Evolutionary conservation across 768 basidiomycete species (phyloP), one percentile per base, ranked within the genome.

Genomic region (Tubosaeta brunneosetosa): DNA sequence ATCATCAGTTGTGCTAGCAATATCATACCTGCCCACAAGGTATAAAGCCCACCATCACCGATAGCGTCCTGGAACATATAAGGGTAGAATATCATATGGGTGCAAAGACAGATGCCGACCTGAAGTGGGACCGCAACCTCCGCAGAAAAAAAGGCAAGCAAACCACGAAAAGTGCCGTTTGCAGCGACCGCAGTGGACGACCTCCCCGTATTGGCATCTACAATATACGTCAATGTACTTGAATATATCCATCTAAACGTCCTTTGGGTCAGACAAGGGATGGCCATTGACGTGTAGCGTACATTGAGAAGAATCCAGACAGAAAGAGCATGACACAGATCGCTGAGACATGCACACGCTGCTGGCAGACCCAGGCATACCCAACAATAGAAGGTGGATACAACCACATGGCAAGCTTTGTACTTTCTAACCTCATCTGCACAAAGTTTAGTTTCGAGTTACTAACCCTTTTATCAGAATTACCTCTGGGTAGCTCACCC

Each of bases 1-100:
- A 88, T 74, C 37, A 87, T 71, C 10, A 76, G 49, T 36, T 82
- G 79, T 11, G 76, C 74, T 10, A 85, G 36, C 1, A 79, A 55
- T 65, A 89, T 69, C 8, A 92, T 33, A 0, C 80, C 77, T 0
- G 76, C 74, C 73, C 81, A 87, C 4, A 92, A 67, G 0, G 86
- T 85, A 61, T 91, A 94, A 48, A 87, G 72, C 59, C 91, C 79
- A 62, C 90, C 91, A 57, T 93, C 91, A 0, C 91, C 91, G 17
- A 93, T 77, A 2, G 79, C 72, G 52, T 85, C 77, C 79, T 89
- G 58, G 9, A 29, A 29, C 9, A 29, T 29, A 9, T 29, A 29
- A 29, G 6, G 9, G 29, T 9, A 22, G 22, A 22, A 22, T 22
- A 22, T 3, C 12, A 17, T 2, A 12, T 25, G 3, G 6, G 11